phyloP scores from a whole-genome alignment of 371 early-diverging fungal genomes.

The Sporodiniella umbellata region DNA sequence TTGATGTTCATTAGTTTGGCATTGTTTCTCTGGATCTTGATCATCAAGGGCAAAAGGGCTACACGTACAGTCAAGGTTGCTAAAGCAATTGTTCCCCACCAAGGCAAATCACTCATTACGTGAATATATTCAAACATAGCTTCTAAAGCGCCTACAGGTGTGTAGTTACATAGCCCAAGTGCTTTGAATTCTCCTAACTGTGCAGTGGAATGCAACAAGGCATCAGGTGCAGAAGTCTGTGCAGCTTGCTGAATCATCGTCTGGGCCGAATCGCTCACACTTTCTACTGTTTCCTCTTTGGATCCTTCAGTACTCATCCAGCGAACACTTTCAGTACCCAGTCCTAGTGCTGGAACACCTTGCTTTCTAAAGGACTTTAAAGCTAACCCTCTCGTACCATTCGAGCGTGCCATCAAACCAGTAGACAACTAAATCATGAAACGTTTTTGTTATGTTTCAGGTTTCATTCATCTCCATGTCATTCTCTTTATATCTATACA shows the following conservation, averaged over 20 bases:
- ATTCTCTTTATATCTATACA: too few relatives aligned
- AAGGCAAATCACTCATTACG: conserved; percentile 84
- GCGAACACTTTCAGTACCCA: too few relatives aligned
- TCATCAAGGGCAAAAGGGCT: conserved; percentile 70
- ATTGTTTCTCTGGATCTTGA: conserved; percentile 73
- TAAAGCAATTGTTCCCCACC: conserved; percentile 87
- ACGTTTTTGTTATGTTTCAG: too few relatives aligned
- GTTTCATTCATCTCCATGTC: not conserved
- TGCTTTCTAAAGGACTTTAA: conserved; percentile 13
- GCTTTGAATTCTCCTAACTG: conserved; percentile 79
- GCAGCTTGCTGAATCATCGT: conserved; percentile 19
- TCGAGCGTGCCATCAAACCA: conserved; percentile 8
- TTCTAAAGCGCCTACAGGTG: conserved; percentile 80
- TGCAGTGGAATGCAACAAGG: conserved; percentile 47
- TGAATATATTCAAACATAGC: conserved; percentile 75
- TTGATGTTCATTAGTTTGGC: conserved; percentile 73
- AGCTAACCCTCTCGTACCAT: conserved; percentile 13
- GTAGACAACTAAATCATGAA: conserved; percentile 29
- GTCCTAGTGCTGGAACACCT: conserved; percentile 11
- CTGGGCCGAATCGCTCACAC: conserved; percentile 11
- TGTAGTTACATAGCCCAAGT: conserved; percentile 71
- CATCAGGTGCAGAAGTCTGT: conserved; percentile 43
- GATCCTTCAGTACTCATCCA: too few relatives aligned
- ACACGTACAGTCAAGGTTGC: conserved; percentile 73
- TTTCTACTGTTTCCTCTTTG: not conserved